These are phyloP conservation scores for Cercospora sojina DNA, from an alignment of 2,329 filamentous ascomycete genomes.

Conservation along the genomic window DNA sequence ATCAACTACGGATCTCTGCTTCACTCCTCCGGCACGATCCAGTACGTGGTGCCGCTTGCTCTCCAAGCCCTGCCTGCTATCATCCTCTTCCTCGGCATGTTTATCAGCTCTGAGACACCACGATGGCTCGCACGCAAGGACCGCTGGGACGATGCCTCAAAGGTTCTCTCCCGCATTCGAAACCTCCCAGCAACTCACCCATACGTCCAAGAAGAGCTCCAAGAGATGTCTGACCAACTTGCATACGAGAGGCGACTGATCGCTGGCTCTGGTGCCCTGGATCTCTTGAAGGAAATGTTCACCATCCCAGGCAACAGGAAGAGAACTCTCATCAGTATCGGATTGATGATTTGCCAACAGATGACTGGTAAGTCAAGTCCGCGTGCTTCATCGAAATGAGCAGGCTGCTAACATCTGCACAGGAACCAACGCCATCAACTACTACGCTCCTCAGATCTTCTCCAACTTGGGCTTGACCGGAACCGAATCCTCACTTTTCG, in stretches of 20 bases:
- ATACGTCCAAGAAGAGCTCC: slow-evolving; percentile 52
- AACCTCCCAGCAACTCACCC: slow-evolving; percentile 62
- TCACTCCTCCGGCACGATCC: slow-evolving; percentile 48
- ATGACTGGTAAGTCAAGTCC: slow-evolving; percentile 63
- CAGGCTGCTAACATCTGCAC: neutral
- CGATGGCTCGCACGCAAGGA: slow-evolving; percentile 61
- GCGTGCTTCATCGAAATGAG: neutral
- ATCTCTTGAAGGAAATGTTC: slow-evolving; percentile 68
- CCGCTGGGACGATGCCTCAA: slow-evolving; percentile 64
- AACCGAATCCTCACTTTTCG: slow-evolving; percentile 62
- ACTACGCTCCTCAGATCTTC: slow-evolving; percentile 66
- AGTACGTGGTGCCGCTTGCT: slow-evolving; percentile 58
- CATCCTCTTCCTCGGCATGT: slow-evolving; percentile 62
- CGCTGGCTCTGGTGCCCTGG: slow-evolving; percentile 60
- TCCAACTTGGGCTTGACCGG: slow-evolving; percentile 60
- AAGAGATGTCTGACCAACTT: slow-evolving; percentile 64
- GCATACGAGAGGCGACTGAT: slow-evolving; percentile 70
- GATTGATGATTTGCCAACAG: slow-evolving; percentile 66
- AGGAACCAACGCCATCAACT: slow-evolving; percentile 57
- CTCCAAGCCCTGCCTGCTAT: slow-evolving; percentile 65
- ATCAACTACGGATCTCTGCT: slow-evolving; percentile 56
- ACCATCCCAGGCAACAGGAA: slow-evolving; percentile 63
- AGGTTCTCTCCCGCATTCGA: slow-evolving; percentile 58
- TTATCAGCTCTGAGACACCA: slow-evolving; percentile 48
- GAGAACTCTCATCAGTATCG: slow-evolving; percentile 64